Evolutionary conservation across 2,329 filamentous ascomycete genomes (phyloP).

Genomic region (Penicillium sp.): DNA sequence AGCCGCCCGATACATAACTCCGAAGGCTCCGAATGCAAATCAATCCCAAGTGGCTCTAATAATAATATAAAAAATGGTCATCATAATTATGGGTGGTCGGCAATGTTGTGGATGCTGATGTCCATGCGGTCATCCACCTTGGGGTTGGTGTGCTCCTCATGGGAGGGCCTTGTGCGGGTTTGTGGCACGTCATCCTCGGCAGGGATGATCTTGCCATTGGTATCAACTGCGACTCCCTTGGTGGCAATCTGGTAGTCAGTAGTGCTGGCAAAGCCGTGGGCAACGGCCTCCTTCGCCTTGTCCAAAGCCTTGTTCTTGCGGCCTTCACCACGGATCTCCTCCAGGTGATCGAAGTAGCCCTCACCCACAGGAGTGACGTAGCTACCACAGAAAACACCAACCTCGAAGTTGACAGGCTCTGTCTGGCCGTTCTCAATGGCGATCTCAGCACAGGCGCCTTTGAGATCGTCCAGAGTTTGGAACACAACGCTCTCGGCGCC

Average conservation of each 20-base stretch:
- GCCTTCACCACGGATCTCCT: constrained; percentile 68
- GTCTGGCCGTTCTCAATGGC: constrained; percentile 54
- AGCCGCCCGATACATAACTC: constrained; percentile 21
- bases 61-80: constrained; percentile 4
- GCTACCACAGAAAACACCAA: constrained; percentile 86
- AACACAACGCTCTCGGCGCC: constrained; percentile 76
- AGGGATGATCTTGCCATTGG: constrained; percentile 58
- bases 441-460: constrained; percentile 72
- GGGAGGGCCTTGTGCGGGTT: constrained; percentile 9
- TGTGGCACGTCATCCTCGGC: constrained; percentile 36
- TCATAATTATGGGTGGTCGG: constrained; percentile 43
- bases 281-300: constrained; percentile 62
- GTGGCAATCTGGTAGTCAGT: constrained; percentile 62
- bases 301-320: constrained; percentile 66
- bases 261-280: constrained; percentile 61
- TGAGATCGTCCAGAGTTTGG: constrained; percentile 75
- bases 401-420: constrained; percentile 69
- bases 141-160: constrained; percentile 40
- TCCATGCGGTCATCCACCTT: constrained; percentile 55
- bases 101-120: constrained; percentile 61
- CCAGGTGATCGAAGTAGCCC: constrained; percentile 79
- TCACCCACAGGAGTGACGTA: constrained; percentile 79
- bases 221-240: constrained; percentile 60
- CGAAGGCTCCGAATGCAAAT: constrained; percentile 25
- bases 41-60: constrained; percentile 1